These are phyloP conservation scores for Amphirosellinia nigrospora DNA, from an alignment of 495 filamentous ascomycete species.

Conservation along the genomic window DNA sequence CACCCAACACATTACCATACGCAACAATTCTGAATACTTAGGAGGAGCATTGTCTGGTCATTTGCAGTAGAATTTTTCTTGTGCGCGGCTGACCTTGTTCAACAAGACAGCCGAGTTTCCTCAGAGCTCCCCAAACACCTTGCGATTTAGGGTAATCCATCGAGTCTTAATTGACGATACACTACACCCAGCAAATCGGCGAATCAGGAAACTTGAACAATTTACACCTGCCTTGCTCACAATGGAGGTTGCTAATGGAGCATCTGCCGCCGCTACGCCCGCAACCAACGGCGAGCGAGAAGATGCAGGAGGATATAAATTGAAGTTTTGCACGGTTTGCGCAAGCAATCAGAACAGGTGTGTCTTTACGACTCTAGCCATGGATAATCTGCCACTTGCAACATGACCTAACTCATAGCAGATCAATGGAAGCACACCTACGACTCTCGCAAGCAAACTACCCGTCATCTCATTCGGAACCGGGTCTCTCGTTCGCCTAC, in stretches of 20 bases:
- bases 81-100: not conserved
- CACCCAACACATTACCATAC: slow-evolving; percentile 52
- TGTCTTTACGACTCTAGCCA: slow-evolving; percentile 25
- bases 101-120: not conserved
- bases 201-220: not conserved
- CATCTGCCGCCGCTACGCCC: slow-evolving; percentile 30
- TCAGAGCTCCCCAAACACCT: not conserved
- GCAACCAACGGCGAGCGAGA: slow-evolving; percentile 48
- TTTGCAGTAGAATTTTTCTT: not conserved
- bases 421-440: slow-evolving; percentile 97
- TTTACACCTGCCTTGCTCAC: not conserved
- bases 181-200: not conserved
- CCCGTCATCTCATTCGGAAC: slow-evolving; percentile 97
- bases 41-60: slow-evolving; percentile 9
- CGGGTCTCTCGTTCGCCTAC: slow-evolving; percentile 90
- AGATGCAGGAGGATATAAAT: slow-evolving; percentile 66
- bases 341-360: slow-evolving; percentile 96
- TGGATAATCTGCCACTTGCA: not conserved
- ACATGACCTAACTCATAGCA: slow-evolving; percentile 39
- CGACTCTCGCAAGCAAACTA: slow-evolving; percentile 83
- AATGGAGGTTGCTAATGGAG: slow-evolving; percentile 47
- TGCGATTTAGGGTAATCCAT: not conserved
- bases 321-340: slow-evolving; percentile 98
- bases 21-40: slow-evolving; percentile 50
- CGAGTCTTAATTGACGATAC: not conserved